A percentile compares a stretch with the other conserved stretches of the same genome.
Conservation (phyloP, 2,329 filamentous ascomycete species). For the Claviceps paspali region DNA sequence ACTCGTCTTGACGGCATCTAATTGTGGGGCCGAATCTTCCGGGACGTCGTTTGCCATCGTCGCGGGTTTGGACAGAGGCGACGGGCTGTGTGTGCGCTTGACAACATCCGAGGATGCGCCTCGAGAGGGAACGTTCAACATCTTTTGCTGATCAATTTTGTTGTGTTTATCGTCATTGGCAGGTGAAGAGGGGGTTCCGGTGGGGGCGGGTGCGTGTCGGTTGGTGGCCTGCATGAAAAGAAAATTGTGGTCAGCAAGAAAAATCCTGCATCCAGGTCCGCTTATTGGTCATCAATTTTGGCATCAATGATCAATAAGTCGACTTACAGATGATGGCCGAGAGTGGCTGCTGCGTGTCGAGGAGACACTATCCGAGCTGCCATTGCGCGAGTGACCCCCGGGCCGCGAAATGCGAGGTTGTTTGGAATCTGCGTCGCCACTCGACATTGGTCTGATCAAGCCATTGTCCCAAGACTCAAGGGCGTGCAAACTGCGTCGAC, state of each 20-base stretch:
- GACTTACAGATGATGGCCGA: slow-evolving; percentile 51
- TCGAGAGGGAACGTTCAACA: slow-evolving; percentile 44
- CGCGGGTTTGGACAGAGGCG: slow-evolving; percentile 58
- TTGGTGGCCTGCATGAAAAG: slow-evolving; percentile 39
- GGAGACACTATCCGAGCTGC: slow-evolving; percentile 49
- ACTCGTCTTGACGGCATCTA: slow-evolving; percentile 20
- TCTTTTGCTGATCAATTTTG: slow-evolving; percentile 38
- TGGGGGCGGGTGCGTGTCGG: slow-evolving; percentile 39
- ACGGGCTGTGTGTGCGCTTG: slow-evolving; percentile 52
- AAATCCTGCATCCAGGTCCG: too few species aligned
- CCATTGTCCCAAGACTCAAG: slow-evolving; percentile 22
- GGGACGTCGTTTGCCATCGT: slow-evolving; percentile 42
- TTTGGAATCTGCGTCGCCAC: slow-evolving; percentile 15
- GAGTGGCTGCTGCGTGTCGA: slow-evolving; percentile 45
- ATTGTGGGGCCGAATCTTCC: slow-evolving; percentile 25
- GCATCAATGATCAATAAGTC: too few species aligned
- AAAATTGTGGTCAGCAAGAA: slow-evolving; percentile 33
- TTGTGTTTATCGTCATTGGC: slow-evolving; percentile 30
- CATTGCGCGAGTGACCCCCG: slow-evolving; percentile 27
- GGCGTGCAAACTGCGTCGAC: slow-evolving; percentile 69
- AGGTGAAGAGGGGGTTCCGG: slow-evolving; percentile 34
- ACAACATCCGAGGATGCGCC: slow-evolving; percentile 49
- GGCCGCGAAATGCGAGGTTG: slow-evolving; percentile 21
- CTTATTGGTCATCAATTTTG: slow-evolving; percentile 24
- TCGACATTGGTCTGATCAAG: slow-evolving; percentile 8